Conservation (phyloP, 768 basidiomycete species). For the Russula griseocarnosa region DNA sequence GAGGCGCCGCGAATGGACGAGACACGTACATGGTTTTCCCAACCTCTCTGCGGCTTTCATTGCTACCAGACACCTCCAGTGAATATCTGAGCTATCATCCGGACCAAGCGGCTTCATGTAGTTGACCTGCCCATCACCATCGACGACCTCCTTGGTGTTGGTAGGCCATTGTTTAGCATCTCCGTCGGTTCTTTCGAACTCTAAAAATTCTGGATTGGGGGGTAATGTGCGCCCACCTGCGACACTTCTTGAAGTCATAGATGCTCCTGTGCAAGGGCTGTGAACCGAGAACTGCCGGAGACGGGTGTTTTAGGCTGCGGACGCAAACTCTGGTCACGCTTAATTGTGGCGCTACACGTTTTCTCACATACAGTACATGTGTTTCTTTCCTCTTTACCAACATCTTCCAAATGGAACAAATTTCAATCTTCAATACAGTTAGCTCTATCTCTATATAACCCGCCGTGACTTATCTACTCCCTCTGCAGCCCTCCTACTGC, state of each 20-base stretch:
- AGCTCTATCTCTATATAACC: background rate
- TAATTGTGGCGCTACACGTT: background rate
- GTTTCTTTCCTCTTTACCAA: background rate
- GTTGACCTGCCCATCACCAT: slow-evolving; percentile 64
- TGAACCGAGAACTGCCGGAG: background rate
- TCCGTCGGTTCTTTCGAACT: slow-evolving; percentile 63
- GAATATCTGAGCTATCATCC: slow-evolving; percentile 49
- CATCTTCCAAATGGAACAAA: background rate
- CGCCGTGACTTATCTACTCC: slow-evolving; percentile 62
- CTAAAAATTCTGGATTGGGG: slow-evolving; percentile 50
- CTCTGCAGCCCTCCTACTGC: slow-evolving; percentile 45
- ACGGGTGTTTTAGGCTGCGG: slow-evolving; percentile 10
- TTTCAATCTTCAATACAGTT: background rate
- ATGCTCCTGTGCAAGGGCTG: background rate
- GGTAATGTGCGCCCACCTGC: slow-evolving; percentile 39
- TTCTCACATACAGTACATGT: background rate
- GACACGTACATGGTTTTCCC: slow-evolving; percentile 47
- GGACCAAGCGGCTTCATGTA: slow-evolving; percentile 55
- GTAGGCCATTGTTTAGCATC: slow-evolving; percentile 50
- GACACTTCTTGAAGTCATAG: slow-evolving; percentile 26
- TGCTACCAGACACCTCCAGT: slow-evolving; percentile 50
- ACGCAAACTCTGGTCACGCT: too few relatives aligned
- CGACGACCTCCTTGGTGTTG: slow-evolving; percentile 51
- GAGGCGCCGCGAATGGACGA: slow-evolving; percentile 4
- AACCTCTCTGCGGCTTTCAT: slow-evolving; percentile 42